Evolutionary conservation across 2,329 filamentous ascomycete species (phyloP).

Genomic region (Hypoxylon sp.): DNA sequence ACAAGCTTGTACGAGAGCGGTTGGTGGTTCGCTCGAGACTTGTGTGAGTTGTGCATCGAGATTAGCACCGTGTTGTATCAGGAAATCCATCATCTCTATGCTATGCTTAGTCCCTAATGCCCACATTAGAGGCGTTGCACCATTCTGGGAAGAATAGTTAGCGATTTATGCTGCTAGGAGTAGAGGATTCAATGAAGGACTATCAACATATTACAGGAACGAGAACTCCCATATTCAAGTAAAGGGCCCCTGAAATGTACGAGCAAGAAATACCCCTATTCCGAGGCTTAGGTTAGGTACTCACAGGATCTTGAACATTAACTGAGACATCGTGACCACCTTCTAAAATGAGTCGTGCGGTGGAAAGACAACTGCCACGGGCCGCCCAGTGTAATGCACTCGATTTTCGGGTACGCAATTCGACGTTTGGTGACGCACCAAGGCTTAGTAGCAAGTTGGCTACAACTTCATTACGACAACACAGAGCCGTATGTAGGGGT

Average conservation of each 20-base stretch:
- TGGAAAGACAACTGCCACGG: slow-evolving; percentile 2
- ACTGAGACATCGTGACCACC: not conserved
- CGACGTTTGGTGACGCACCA: slow-evolving; percentile 22
- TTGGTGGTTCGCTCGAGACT: not conserved
- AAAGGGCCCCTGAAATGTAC: not conserved
- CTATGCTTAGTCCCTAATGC: slow-evolving; percentile 10
- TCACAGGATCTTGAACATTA: not conserved
- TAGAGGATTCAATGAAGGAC: not conserved
- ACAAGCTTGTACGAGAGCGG: slow-evolving; percentile 5
- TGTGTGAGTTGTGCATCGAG: not conserved
- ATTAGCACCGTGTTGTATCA: slow-evolving; percentile 17
- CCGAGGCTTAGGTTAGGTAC: not conserved
- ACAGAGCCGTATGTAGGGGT: slow-evolving; percentile 20
- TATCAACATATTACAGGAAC: not conserved
- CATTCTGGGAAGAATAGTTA: not conserved
- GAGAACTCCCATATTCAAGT: not conserved
- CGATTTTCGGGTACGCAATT: not conserved
- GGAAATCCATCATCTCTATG: slow-evolving; percentile 2
- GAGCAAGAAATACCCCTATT: not conserved
- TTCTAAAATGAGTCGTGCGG: slow-evolving; percentile 8
- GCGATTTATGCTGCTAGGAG: not conserved
- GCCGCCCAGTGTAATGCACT: slow-evolving; percentile 26
- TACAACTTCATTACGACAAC: slow-evolving; percentile 4
- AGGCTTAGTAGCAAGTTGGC: slow-evolving; percentile 10
- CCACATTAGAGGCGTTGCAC: slow-evolving; percentile 22